These are phyloP conservation scores for Myriosclerotinia scirpicola DNA, from an alignment of 2,329 filamentous ascomycete species.

Conservation along the genomic window DNA sequence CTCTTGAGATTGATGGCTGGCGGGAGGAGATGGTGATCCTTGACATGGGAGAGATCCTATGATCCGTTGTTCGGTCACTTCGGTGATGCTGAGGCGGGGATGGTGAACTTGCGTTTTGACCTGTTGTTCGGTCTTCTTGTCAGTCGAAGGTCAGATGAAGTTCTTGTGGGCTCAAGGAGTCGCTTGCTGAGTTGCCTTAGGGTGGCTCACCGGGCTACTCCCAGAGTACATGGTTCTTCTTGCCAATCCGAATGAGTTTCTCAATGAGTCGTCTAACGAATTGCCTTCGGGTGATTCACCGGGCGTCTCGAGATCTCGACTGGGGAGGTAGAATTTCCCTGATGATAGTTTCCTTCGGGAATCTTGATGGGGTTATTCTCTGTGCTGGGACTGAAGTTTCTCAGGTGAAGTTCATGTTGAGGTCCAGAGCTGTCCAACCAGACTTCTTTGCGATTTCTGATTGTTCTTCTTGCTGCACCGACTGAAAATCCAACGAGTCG, in stretches of 20 bases:
- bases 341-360: slow-evolving; percentile 10
- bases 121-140: slow-evolving; percentile 18
- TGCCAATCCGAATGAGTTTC: slow-evolving; percentile 10
- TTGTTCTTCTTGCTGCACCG: slow-evolving; percentile 14
- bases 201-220: not conserved
- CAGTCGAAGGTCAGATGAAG: slow-evolving; percentile 11
- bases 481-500: slow-evolving; percentile 11
- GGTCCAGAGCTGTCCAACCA: not conserved
- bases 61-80: slow-evolving; percentile 19
- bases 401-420: slow-evolving; percentile 12
- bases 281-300: not conserved
- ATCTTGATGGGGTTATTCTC: slow-evolving; percentile 7
- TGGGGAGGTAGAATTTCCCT: slow-evolving; percentile 5
- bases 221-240: not conserved
- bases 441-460: slow-evolving; percentile 10
- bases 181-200: not conserved
- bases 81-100: slow-evolving; percentile 20
- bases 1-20: slow-evolving; percentile 2
- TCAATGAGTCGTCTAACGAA: slow-evolving; percentile 2
- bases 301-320: not conserved
- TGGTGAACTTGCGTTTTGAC: slow-evolving; percentile 20
- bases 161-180: slow-evolving; percentile 1
- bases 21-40: not conserved
- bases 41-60: slow-evolving; percentile 12
- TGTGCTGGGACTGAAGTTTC: slow-evolving; percentile 15